Conservation (phyloP, 225 moss, liverwort and hornwort genomes). For the Pseudisothecium myosuroides region DNA sequence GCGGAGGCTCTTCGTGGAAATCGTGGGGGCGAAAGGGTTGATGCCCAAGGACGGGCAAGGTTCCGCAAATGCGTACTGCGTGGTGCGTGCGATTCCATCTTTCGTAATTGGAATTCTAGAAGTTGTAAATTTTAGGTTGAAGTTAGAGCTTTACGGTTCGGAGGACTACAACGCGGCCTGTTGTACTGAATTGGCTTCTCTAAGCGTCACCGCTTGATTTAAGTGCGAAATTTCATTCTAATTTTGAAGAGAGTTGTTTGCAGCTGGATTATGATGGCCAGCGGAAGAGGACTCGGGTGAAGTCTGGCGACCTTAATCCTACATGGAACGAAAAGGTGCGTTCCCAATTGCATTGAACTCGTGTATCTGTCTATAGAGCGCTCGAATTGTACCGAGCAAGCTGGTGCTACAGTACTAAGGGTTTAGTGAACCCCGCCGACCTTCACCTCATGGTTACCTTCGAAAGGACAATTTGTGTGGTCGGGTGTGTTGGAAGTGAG, state of each 20-base stretch:
- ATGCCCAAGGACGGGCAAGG: slow-evolving; percentile 58
- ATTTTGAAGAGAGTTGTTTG: neutral
- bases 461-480: no score
- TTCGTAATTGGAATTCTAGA: neutral
- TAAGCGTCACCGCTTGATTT: no score
- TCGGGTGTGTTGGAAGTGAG: no score
- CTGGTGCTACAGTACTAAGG: neutral
- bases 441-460: no score
- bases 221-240: neutral
- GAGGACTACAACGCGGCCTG: no score
- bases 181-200: neutral
- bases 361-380: no score
- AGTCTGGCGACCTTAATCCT: slow-evolving; percentile 51
- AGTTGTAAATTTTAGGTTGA: neutral
- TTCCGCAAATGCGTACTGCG: slow-evolving; percentile 46
- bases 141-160: neutral
- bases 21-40: slow-evolving; percentile 26
- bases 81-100: neutral
- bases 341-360: no score
- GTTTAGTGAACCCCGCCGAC: neutral
- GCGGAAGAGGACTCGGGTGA: slow-evolving; percentile 64
- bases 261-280: slow-evolving; percentile 82
- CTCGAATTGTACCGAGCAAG: neutral
- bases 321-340: slow-evolving; percentile 71
- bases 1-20: slow-evolving; percentile 36